Evolutionary conservation across 2,329 filamentous ascomycete genomes (phyloP).

Genomic region (Bipolaris victoriae): DNA sequence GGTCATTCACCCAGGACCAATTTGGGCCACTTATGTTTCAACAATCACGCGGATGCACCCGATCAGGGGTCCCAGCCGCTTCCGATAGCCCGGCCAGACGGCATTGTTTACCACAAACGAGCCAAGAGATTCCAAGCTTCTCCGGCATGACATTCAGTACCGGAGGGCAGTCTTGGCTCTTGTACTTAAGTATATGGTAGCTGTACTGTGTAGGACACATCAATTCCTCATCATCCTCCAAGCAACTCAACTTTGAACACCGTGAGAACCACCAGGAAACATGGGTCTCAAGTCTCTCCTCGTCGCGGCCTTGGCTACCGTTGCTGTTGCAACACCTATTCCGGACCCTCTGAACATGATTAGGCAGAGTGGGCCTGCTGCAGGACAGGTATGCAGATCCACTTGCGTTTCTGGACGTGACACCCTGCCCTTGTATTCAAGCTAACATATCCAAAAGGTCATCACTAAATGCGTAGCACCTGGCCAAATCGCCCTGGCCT

Average conservation of each 20-base stretch:
- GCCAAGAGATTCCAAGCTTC: conserved; percentile 36
- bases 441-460: conserved; percentile 19
- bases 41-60: neutral
- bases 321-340: conserved; percentile 31
- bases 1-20: too few species aligned
- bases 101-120: conserved; percentile 35
- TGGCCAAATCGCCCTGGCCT: conserved; percentile 42
- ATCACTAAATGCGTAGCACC: conserved; percentile 40
- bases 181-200: conserved; percentile 25
- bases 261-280: neutral
- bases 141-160: conserved; percentile 8
- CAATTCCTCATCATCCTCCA: neutral
- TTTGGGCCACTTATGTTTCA: neutral
- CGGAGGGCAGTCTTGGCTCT: conserved; percentile 2
- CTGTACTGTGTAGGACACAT: neutral
- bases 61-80: conserved; percentile 6
- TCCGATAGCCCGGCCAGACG: conserved; percentile 27
- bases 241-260: neutral
- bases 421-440: too few species aligned
- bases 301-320: conserved; percentile 28
- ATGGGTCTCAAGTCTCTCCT: conserved; percentile 37
- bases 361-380: conserved; percentile 34
- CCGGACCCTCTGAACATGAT: conserved; percentile 37
- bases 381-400: conserved; percentile 25
- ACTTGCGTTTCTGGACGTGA: neutral